Conservation (phyloP, 805 yeast genomes). For the Komagataella phaffii region DNA sequence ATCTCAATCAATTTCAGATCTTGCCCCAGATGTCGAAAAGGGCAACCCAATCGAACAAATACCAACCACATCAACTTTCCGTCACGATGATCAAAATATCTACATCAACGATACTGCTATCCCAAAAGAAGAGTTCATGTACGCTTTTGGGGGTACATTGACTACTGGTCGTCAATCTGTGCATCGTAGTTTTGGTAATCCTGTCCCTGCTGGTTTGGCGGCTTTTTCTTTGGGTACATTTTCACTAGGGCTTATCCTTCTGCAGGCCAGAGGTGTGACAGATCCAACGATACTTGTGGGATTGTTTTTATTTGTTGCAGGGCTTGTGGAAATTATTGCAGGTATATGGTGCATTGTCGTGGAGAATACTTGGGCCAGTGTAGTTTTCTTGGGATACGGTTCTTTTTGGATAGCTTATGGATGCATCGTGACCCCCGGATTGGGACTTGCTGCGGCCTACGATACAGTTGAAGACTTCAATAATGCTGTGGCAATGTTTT, state of each 20-base stretch:
- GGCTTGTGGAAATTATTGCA: constrained; percentile 32
- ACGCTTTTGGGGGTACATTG: constrained; percentile 50
- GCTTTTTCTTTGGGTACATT: constrained; percentile 34
- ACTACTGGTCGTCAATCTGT: constrained; percentile 24
- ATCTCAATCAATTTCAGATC: not conserved
- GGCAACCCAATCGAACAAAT: not conserved
- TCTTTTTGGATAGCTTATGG: constrained; percentile 42
- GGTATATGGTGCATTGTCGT: constrained; percentile 37
- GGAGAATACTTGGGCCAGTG: constrained; percentile 44
- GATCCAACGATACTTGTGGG: constrained; percentile 29
- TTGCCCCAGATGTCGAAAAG: not conserved
- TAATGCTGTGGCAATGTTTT: constrained; percentile 33
- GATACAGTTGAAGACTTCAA: constrained; percentile 20
- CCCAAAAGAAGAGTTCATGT: constrained; percentile 39
- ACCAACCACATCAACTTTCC: constrained; percentile 12
- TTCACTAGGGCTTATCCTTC: constrained; percentile 29
- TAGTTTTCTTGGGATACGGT: constrained; percentile 39
- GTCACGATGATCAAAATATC: constrained; percentile 27
- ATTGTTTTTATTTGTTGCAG: constrained; percentile 34
- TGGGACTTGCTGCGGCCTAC: constrained; percentile 27
- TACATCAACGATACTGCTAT: constrained; percentile 28
- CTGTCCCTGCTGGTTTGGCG: constrained; percentile 40
- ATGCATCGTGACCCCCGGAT: constrained; percentile 27
- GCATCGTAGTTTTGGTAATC: constrained; percentile 23
- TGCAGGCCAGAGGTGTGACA: constrained; percentile 32